phyloP scores from a whole-genome alignment of 768 basidiomycete species.

The Asterophora parasitica region DNA sequence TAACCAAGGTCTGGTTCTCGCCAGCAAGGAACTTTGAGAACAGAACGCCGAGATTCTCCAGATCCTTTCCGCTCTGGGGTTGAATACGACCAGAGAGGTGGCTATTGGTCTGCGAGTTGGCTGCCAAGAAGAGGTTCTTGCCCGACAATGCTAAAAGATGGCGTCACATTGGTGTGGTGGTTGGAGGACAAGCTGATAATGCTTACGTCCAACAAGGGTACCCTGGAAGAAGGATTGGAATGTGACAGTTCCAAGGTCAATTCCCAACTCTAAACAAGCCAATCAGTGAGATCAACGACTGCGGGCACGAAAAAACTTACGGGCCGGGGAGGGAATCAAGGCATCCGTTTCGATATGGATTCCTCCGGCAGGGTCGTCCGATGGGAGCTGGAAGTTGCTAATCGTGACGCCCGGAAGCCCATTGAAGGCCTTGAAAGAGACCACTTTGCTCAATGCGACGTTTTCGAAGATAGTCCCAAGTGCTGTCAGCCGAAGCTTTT shows the following conservation, averaged over 20 bases:
- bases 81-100: conserved; percentile 62
- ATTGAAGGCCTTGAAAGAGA: conserved; percentile 69
- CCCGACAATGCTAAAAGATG: conserved; percentile 44
- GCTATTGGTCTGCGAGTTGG: conserved; percentile 40
- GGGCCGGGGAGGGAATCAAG: conserved; percentile 58
- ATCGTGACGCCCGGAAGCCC: conserved; percentile 66
- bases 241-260: conserved; percentile 59
- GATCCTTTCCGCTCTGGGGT: conserved; percentile 51
- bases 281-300: conserved; percentile 11
- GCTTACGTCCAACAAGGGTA: conserved; percentile 57
- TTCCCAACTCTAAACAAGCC: conserved; percentile 51
- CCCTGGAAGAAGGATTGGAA: conserved; percentile 61
- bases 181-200: background rate
- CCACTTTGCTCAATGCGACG: conserved; percentile 53
- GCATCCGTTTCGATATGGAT: conserved; percentile 69
- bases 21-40: conserved; percentile 65
- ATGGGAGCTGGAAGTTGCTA: conserved; percentile 65
- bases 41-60: conserved; percentile 53
- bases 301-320: conserved; percentile 33
- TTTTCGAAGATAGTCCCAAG: conserved; percentile 67
- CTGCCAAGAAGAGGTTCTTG: conserved; percentile 43
- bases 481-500: conserved; percentile 57
- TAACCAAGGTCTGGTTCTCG: conserved; percentile 55
- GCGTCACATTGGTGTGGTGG: background rate
- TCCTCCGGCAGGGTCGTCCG: conserved; percentile 63